Evolutionary conservation across 2,329 filamentous ascomycete genomes (phyloP).

Genomic region (Bipolaris cookei): DNA sequence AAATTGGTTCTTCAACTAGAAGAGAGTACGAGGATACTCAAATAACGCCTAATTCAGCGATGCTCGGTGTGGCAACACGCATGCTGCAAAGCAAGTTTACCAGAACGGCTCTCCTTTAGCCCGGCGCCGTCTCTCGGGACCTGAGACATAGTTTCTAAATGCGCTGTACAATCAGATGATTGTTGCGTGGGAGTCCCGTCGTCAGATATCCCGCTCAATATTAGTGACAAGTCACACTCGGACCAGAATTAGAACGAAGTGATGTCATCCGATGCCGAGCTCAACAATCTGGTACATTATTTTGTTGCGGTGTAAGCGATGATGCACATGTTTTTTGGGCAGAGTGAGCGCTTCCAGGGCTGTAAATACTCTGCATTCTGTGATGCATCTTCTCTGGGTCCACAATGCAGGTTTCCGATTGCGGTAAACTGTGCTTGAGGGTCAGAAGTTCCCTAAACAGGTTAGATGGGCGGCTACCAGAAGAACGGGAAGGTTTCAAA

Average conservation of each 20-base stretch:
- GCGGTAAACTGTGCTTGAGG: conserved; percentile 57
- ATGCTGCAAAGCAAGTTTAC: conserved; percentile 28
- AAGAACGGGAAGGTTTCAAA: conserved; percentile 28
- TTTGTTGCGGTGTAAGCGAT: conserved; percentile 60
- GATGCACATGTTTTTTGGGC: conserved; percentile 56
- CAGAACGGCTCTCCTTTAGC: conserved; percentile 36
- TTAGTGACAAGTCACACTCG: conserved; percentile 47
- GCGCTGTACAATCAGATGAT: conserved; percentile 24
- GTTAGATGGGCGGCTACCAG: conserved; percentile 16
- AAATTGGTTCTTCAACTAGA: conserved; percentile 16
- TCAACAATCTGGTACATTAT: conserved; percentile 48
- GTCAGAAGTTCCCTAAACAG: conserved; percentile 34
- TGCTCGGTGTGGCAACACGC: conserved; percentile 6
- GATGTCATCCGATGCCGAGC: conserved; percentile 49
- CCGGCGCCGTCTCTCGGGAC: conserved; percentile 25
- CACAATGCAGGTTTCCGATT: conserved; percentile 57
- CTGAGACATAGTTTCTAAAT: conserved; percentile 29
- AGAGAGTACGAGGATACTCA: conserved; percentile 16
- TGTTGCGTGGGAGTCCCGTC: conserved; percentile 53
- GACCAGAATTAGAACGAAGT: conserved; percentile 55
- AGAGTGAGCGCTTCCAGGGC: conserved; percentile 51
- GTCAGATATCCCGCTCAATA: conserved; percentile 58
- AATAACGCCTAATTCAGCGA: conserved; percentile 10
- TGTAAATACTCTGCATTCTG: conserved; percentile 54
- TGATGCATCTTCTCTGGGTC: conserved; percentile 52